These are phyloP conservation scores for Vitis hybrid DNA, from an alignment of 177 flowering plant genomes.

Conservation along the genomic window DNA sequence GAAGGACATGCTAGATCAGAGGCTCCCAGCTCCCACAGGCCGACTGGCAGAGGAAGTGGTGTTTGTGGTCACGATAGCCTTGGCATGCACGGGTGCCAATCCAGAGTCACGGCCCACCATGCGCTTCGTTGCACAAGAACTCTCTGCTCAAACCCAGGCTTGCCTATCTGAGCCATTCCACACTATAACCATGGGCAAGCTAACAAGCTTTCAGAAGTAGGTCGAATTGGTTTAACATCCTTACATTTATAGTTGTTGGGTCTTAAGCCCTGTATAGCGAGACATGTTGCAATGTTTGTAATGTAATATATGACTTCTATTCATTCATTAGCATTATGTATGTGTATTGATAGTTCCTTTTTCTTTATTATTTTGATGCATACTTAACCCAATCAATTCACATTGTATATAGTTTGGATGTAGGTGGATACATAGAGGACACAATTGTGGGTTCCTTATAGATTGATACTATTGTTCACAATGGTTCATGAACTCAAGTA, in stretches of 20 bases:
- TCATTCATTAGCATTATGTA: too few relatives aligned
- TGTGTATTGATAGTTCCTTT: too few relatives aligned
- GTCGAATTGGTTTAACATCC: not conserved
- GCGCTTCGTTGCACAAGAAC: conserved; percentile 35
- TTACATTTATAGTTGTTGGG: too few relatives aligned
- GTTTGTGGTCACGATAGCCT: conserved; percentile 18
- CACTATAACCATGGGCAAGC: conserved; percentile 21
- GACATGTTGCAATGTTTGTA: too few relatives aligned
- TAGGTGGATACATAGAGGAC: too few relatives aligned
- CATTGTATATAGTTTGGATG: not conserved
- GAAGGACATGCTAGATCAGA: conserved; percentile 36
- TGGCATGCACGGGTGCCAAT: conserved; percentile 24
- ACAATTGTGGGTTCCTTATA: too few relatives aligned
- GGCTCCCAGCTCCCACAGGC: conserved; percentile 30
- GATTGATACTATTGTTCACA: too few relatives aligned
- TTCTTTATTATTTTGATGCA: too few relatives aligned
- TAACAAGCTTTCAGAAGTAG: conserved; percentile 17
- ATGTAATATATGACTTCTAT: too few relatives aligned
- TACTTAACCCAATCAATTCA: too few relatives aligned
- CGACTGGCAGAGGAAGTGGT: conserved; percentile 30
- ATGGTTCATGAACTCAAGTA: too few relatives aligned
- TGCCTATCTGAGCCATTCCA: conserved; percentile 19
- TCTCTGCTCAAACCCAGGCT: conserved; percentile 27
- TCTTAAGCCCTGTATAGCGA: too few relatives aligned
- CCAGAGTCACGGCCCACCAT: conserved; percentile 43